Conservation (phyloP, 805 yeast genomes). For the Barnettozyma wickerhamii region DNA sequence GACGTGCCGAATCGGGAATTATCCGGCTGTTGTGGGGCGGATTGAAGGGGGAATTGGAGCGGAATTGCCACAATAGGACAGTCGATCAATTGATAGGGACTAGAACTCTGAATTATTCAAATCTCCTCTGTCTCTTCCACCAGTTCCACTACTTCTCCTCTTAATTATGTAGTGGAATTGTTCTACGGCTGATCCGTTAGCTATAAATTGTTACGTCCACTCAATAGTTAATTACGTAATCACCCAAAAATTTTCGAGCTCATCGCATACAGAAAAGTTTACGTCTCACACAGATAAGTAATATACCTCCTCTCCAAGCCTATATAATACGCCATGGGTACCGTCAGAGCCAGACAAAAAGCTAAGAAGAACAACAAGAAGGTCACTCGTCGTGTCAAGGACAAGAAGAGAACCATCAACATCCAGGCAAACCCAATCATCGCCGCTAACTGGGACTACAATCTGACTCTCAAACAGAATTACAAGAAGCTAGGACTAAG, state of each 20-base stretch:
- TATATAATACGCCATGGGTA: constrained; percentile 55
- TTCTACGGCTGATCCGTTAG: too few relatives aligned
- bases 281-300: too few relatives aligned
- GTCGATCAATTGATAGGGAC: too few relatives aligned
- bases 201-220: too few relatives aligned
- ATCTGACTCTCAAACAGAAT: constrained; percentile 78
- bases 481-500: constrained; percentile 78
- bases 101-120: too few relatives aligned
- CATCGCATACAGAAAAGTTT: background rate
- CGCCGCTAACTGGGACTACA: constrained; percentile 86
- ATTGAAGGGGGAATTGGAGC: background rate
- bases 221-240: background rate
- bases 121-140: too few relatives aligned
- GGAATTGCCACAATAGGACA: too few relatives aligned
- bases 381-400: constrained; percentile 66
- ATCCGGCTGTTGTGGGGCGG: background rate
- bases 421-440: constrained; percentile 75
- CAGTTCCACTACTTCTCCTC: too few relatives aligned
- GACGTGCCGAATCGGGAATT: background rate
- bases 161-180: too few relatives aligned
- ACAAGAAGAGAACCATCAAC: constrained; percentile 61
- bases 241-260: too few relatives aligned
- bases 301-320: too few relatives aligned
- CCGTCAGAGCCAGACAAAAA: constrained; percentile 85
- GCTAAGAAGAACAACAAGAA: constrained; percentile 66